Base-by-base conservation (phyloP, 306 rosid genomes). In the Phaseolus lunatus region DNA sequence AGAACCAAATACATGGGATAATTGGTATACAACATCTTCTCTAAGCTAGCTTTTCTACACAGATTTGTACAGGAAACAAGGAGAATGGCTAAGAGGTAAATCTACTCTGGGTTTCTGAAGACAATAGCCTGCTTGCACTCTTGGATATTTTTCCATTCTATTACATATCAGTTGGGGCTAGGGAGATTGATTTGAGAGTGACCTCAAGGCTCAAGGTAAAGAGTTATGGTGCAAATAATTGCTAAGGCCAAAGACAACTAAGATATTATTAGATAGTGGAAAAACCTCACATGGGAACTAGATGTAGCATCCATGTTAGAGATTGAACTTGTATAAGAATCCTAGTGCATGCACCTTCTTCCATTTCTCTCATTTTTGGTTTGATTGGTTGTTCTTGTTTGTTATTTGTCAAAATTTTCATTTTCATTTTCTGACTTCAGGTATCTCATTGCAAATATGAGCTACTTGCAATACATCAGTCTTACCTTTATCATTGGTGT, bases 31-130 rank as follows among this genome's bases (percentile, higher is more conserved):
- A n/a, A n/a, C n/a, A n/a, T n/a, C n/a, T n/a, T n/a, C n/a, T n/a
- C n/a, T n/a, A n/a, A n/a, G n/a, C n/a, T n/a, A n/a, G n/a, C n/a
- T n/a, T n/a, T n/a, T n/a, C n/a, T n/a, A n/a, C n/a, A n/a, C n/a
- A n/a, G n/a, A n/a, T n/a, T n/a, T n/a, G n/a, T n/a, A n/a, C n/a
- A n/a, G n/a, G n/a, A n/a, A n/a, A n/a, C n/a, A n/a, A 33, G 68
- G 39, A 64, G 39, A 33, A 33, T 7, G 57, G 14, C 41, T 68
- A 56, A 56, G 33, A 45, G 24, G 24, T 68, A 52, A 68, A 68
- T 68, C 57, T 24, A 4, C 41, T 68, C 4, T 26, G 13, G 65
- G 37, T 58, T 58, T 58, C 27, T 58, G 18, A 58, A 3, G n/a
- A 23, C 19, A 23, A 23, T 24, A 58, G 8, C 65, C 18, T 10